These are phyloP conservation scores for Penicillium atrosanguineum DNA, from an alignment of 495 filamentous ascomycete species.

Conservation along the genomic window DNA sequence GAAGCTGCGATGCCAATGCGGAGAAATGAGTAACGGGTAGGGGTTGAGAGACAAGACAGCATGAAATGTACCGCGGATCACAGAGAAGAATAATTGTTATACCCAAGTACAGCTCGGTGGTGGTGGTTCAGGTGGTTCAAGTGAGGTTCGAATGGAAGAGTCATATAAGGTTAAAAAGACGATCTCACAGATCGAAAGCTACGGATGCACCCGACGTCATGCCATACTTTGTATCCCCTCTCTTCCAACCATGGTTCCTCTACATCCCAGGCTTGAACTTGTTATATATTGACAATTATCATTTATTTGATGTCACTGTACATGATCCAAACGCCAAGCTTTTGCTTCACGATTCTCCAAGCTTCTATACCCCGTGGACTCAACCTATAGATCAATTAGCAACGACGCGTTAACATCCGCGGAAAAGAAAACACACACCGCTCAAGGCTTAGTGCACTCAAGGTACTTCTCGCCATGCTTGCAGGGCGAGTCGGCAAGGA, in stretches of 20 bases:
- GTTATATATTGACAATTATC: background rate
- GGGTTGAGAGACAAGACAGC: background rate
- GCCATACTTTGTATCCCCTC: background rate
- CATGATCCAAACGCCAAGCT: background rate
- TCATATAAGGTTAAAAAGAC: background rate
- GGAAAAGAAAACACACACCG: background rate
- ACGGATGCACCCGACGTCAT: background rate
- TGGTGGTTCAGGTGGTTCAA: no score
- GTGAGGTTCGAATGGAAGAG: no score
- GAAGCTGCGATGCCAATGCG: conserved; percentile 10
- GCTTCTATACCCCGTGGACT: background rate
- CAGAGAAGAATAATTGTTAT: background rate
- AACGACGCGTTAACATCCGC: background rate
- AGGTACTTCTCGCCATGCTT: conserved; percentile 14
- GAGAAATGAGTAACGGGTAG: conserved; percentile 21
- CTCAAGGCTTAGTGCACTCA: conserved; percentile 10
- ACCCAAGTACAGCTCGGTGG: no score
- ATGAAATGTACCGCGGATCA: conserved; percentile 1
- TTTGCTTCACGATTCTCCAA: background rate
- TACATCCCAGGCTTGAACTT: no score
- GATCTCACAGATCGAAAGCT: background rate
- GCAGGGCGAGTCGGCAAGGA: conserved; percentile 8
- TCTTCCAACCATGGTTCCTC: background rate
- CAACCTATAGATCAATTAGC: background rate
- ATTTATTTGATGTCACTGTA: background rate